Base-by-base conservation (phyloP, 2,329 filamentous ascomycete species). In the Aspergillus sp. region DNA sequence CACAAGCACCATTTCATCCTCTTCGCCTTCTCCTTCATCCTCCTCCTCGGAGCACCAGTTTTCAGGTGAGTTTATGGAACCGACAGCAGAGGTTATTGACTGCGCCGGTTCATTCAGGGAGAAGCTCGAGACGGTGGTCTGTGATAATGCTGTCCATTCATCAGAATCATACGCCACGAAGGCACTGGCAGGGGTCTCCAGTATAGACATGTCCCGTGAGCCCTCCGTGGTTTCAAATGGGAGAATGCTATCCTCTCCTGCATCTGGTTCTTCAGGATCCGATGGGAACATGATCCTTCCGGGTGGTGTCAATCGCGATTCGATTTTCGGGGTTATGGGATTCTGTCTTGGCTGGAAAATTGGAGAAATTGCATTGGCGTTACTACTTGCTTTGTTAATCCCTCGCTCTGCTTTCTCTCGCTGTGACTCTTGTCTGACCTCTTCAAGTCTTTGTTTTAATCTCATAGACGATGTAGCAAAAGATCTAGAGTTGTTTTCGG, bases 391-490 rank as follows among this genome's bases (percentile, higher is more conserved):
- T 19, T 19, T 19, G 19, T 13, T n/a, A 28, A 36, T 6, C 8
- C 6, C 29, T 28, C 29, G 13, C 33, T 34, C 7, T 26, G 30
- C 27, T 19, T 31, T 10, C 27, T 9, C 30, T 29, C 36, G 27
- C 28, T 34, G 32, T 32, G 38, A 41, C 19, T 55, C 52, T 28
- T 44, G 42, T 39, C 40, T 50, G n/a, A 43, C 50, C 13, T 43
- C 40, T 26, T 47, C 40, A 26, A 53, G 28, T 36, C 40, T 54
- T 29, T 44, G 46, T 36, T 45, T 41, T n/a, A 50, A 28, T 8
- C 12, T 44, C 29, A 28, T 44, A 26, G 52, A 47, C 10, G 53
- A 45, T 19, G 45, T 46, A n/a, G 10, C 27, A n/a, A 27, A 9
- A 31, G 36, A 40, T 9, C 39, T 38, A n/a, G 27, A 12, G 27